These are phyloP conservation scores for Wallacemonas sp. DNA, from an alignment of 208 protist genomes.

Conservation along the genomic window DNA sequence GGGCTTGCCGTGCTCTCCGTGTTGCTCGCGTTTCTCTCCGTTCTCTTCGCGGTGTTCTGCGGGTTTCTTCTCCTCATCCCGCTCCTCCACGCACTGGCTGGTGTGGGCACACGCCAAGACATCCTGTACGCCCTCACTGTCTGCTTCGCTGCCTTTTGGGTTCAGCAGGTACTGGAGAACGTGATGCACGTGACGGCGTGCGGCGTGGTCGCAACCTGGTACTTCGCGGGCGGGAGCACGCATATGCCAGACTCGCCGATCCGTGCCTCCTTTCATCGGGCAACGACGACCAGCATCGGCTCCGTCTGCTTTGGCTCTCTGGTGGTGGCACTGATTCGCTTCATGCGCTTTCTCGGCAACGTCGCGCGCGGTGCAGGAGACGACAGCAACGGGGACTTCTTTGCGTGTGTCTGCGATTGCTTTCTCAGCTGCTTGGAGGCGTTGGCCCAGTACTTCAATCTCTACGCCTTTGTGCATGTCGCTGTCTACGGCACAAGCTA, in stretches of 20 bases:
- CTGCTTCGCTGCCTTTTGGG: conserved; percentile 68
- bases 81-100: conserved; percentile 23
- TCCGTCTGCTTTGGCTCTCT: conserved; percentile 90
- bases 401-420: conserved; percentile 52
- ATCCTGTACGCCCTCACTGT: conserved; percentile 19
- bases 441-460: conserved; percentile 84
- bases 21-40: conserved; percentile 21
- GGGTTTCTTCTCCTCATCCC: conserved; percentile 25
- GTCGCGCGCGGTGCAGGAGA: conserved; percentile 19
- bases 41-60: conserved; percentile 28
- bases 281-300: conserved; percentile 80
- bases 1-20: conserved; percentile 45
- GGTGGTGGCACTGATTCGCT: conserved; percentile 64
- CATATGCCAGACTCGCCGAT: conserved; percentile 61
- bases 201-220: conserved; percentile 86
- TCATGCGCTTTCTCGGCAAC: conserved; percentile 54
- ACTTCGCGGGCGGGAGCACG: conserved; percentile 63
- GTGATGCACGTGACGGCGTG: conserved; percentile 71
- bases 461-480: conserved; percentile 89
- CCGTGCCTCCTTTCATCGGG: conserved; percentile 56
- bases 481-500: conserved; percentile 90
- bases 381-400: conserved; percentile 32
- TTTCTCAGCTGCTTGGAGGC: conserved; percentile 57
- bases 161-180: conserved; percentile 52
- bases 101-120: conserved; percentile 15